Evolutionary conservation across 257 asterid species (phyloP), one percentile per base, ranked within the genome.

Genomic region (Buddleja alternifolia): DNA sequence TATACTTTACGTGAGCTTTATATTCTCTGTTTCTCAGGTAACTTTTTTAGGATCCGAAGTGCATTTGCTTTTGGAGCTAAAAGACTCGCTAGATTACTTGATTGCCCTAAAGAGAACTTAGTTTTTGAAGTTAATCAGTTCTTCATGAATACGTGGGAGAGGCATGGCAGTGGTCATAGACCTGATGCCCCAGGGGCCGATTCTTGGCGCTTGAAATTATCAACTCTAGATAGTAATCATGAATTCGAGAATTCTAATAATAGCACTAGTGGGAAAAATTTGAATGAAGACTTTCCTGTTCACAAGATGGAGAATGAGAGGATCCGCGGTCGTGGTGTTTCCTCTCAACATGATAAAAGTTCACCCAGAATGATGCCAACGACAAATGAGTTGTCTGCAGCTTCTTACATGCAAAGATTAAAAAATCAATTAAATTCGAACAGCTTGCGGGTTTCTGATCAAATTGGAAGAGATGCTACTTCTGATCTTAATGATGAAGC

Each of bases 31-130:
- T 65, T 68, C 55, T 39, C 90, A 94, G 99, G 99, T 52, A 94
- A 94, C 71, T 94, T 91, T 80, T 94, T 72, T 76, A 82, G 99
- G 77, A 87, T 94, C 53, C 87, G 99, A 72, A 94, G 99, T 83
- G 99, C 99, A 16, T 91, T 94, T 77, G 87, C 95, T 64, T 94
- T 91, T 76, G 99, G 99, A 70, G 99, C 97, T 73, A 90, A 90
- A 82, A 85, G 86, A 69, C 81, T 94, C 70, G 91, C 91, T 34
- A 82, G 93, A 71, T 82, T 94, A 78, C 92, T 90, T 37, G 93
- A 90, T 51, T 94, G 99, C 72, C 88, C 95, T 0, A 81, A 74
- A 66, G 96, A 94, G 50, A 77, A 84, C 41, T 29, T 90, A 73
- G 54, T 70, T 63, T 61, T 72, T 67, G 99, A 90, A 78, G 95